Conservation (phyloP, 2,329 filamentous ascomycete genomes). For the Plenodomus biglobosus region DNA sequence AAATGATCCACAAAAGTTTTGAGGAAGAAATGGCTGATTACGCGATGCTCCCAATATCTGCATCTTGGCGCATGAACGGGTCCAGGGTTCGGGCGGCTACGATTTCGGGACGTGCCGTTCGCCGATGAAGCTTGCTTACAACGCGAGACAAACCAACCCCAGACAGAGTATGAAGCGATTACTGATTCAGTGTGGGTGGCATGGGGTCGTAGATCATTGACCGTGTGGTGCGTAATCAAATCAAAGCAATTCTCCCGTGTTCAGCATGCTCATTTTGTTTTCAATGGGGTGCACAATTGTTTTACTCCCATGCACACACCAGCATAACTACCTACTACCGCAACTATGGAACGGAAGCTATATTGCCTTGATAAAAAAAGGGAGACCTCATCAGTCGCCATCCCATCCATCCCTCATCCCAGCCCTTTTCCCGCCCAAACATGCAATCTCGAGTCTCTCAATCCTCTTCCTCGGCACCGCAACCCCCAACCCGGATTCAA, state of each 20-base stretch:
- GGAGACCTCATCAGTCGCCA: too few relatives aligned
- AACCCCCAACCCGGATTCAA: too few relatives aligned
- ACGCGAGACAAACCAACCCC: neutral
- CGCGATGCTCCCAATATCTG: neutral
- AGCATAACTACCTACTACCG: neutral
- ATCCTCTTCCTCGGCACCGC: neutral
- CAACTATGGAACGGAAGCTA: neutral
- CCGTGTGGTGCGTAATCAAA: too few relatives aligned
- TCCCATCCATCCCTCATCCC: too few relatives aligned
- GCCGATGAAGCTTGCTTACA: neutral
- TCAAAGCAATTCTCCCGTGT: too few relatives aligned
- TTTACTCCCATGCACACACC: too few relatives aligned
- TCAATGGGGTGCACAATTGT: too few relatives aligned
- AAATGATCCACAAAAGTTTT: neutral
- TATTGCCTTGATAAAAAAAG: too few relatives aligned
- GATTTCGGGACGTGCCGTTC: neutral
- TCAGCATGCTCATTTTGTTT: too few relatives aligned
- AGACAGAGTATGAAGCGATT: neutral
- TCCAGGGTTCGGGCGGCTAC: slow-evolving; percentile 2
- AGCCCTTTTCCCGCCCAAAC: neutral
- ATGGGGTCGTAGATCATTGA: neutral
- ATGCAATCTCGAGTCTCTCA: neutral
- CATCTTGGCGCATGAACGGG: slow-evolving; percentile 6
- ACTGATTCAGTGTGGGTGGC: neutral
- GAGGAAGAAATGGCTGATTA: neutral